A percentile compares a stretch with the other conserved stretches of the same genome.
phyloP scores from a whole-genome alignment of 2,329 filamentous ascomycete species.

The Hymenoscyphus repandus region DNA sequence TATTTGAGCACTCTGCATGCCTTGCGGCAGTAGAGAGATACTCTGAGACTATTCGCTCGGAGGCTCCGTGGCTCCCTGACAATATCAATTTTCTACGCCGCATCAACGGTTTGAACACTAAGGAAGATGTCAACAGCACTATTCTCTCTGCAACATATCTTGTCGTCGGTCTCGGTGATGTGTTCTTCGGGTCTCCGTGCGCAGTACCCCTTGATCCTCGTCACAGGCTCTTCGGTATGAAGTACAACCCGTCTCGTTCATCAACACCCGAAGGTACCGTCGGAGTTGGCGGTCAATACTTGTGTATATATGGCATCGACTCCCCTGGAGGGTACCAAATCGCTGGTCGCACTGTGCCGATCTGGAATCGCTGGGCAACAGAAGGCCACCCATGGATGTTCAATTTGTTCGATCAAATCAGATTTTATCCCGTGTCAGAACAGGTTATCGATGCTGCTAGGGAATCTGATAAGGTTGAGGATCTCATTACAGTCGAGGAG shows the following conservation, averaged over 20 bases:
- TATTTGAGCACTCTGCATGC: constrained; percentile 34
- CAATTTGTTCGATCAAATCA: constrained; percentile 33
- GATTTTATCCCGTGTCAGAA: constrained; percentile 32
- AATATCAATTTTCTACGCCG: constrained; percentile 28
- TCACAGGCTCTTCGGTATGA: constrained; percentile 21
- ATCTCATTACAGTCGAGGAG: not conserved
- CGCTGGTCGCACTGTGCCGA: constrained; percentile 32
- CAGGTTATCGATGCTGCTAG: constrained; percentile 19
- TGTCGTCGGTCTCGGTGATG: constrained; percentile 33
- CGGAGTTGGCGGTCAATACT: constrained; percentile 33
- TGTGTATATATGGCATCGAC: constrained; percentile 36
- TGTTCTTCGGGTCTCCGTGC: constrained; percentile 34
- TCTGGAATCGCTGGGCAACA: constrained; percentile 33
- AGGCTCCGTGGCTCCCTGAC: constrained; percentile 30
- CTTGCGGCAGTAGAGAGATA: constrained; percentile 25
- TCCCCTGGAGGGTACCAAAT: constrained; percentile 38
- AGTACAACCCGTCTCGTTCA: constrained; percentile 36
- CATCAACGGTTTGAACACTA: constrained; percentile 34
- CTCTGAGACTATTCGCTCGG: constrained; percentile 26
- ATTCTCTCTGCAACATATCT: constrained; percentile 33
- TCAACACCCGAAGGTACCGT: constrained; percentile 35
- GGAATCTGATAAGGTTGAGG: not conserved
- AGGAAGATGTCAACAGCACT: constrained; percentile 31
- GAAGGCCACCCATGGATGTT: constrained; percentile 35
- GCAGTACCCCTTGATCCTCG: constrained; percentile 28